Evolutionary conservation across 163 green algal genomes (phyloP), one percentile per base, ranked within the genome.

Genomic region (Scenedesmus sp.): DNA sequence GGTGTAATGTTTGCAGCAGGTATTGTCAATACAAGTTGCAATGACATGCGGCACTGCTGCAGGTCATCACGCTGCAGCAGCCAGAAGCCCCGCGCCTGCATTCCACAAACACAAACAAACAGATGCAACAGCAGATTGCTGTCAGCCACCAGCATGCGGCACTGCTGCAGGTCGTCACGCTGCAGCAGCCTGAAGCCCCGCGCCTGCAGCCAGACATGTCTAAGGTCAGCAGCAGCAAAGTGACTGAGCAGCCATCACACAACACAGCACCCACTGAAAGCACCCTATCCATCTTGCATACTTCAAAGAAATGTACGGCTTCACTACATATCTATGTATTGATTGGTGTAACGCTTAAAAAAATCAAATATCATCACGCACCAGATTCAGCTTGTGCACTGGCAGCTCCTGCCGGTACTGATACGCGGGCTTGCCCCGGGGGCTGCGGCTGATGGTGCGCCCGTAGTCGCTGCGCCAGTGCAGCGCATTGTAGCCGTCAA

Each of bases 401-500:
- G 74, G 60, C 18, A 98, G 82, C 46, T 79, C 73, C 66, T 89
- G 90, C 70, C 95, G 92, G 82, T 93, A 88, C 89, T 94, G 85
- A 82, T 86, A 85, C 2, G 7, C 57, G 26, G 54, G 79, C 76
- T 18, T 70, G n/a, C 46, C 52, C 46, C 13, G n/a, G 2, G 90
- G n/a, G 16, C 73, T n/a, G 8, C 46, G n/a, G 46, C 12, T 60
- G 34, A 95, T 62, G 12, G 90, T 84, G 81, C 92, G 90, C 55
- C 95, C 93, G 85, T 98, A 98, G 2, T 91, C 93, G 8, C 93
- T 97, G 56, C 60, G 84, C 77, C 94, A 92, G 93, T 97, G 96
- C 46, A 98, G 94, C 6, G 87, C 93, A 84, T 97, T 96, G 93
- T 98, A 98, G 90, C 96, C 95, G 91, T 98, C 96, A 23, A 98